Percentiles rank a stretch among this genome's conserved stretches.
phyloP scores from a whole-genome alignment of 148 eudicot species.

The Rhododendron vialii region DNA sequence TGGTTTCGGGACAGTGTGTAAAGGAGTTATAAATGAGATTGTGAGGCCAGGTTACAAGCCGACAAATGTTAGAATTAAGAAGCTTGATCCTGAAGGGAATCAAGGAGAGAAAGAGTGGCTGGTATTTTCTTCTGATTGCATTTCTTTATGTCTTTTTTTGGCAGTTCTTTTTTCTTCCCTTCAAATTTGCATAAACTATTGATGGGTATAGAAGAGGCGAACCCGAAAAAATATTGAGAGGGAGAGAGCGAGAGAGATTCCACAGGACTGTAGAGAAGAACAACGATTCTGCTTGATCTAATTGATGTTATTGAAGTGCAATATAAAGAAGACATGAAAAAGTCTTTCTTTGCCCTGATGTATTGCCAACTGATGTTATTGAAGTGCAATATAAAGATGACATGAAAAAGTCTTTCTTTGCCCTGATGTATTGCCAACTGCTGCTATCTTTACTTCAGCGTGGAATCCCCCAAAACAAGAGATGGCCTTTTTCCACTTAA shows the following conservation, averaged over 20 bases:
- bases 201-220: background rate
- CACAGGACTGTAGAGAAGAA: background rate
- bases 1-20: constrained; percentile 82
- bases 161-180: constrained; percentile 3
- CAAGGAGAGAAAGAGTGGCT: constrained; percentile 93
- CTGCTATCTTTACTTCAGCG: background rate
- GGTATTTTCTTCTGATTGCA: constrained; percentile 34
- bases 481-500: background rate
- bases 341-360: background rate
- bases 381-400: background rate
- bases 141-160: background rate
- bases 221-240: background rate
- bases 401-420: background rate
- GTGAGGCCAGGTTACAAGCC: constrained; percentile 71
- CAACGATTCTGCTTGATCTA: background rate
- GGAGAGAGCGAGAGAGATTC: background rate
- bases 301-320: background rate
- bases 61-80: constrained; percentile 71
- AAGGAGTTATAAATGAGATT: constrained; percentile 59
- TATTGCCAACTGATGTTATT: background rate
- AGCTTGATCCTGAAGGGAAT: constrained; percentile 69
- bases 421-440: background rate
- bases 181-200: background rate
- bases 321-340: background rate
- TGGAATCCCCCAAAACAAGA: background rate